Base-by-base conservation (phyloP, 2,329 filamentous ascomycete genomes). In the Penicillium sp. region DNA sequence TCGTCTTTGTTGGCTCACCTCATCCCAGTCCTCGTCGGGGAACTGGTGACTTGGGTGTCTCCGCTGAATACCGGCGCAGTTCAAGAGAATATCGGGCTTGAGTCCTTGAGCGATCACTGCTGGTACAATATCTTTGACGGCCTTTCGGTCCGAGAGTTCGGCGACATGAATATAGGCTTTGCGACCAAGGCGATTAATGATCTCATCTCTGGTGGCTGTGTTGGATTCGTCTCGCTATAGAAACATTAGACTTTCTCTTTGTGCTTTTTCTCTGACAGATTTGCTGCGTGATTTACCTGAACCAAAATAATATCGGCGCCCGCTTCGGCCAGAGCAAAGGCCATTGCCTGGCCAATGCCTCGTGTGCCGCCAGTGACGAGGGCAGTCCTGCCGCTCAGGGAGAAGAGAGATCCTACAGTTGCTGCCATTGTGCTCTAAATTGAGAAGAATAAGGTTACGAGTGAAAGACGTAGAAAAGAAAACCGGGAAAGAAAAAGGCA, bases 31-130 rank as follows among this genome's bases (percentile, higher is more conserved):
- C 43, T 79, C 75, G 69, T 89, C 84, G 0, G 90, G 90, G 69
- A 96, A 96, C 56, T 82, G 73, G 65, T 91, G 85, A 42, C 87
- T 85, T 0, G 89, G 85, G 72, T 94, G 89, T 14, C 91, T 82
- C 59, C 86, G 82, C 74, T 96, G 92, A 69, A 96, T 92, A 25
- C 92, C 92, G 18, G 89, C 92, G 75, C 89, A 93, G 77, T 92
- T 96, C 65, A 96, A 77, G 7, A 96, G 83, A 67, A 95, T 89
- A 68, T 89, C 83, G 60, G 95, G 84, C 68, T 84, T 69, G 69
- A 86, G 81, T 9, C 75, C 76, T 49, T 75, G 70, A 46, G 66
- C 67, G 11, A 69, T 66, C 14, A 79, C 57, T 1, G 70, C 57
- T 26, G 77, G 74, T 22, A 78, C 69, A 46, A 78, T 72, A 23